These are phyloP conservation scores for Thraustochytrium striatum DNA, from an alignment of 352 stramenopile species.

Conservation along the genomic window DNA sequence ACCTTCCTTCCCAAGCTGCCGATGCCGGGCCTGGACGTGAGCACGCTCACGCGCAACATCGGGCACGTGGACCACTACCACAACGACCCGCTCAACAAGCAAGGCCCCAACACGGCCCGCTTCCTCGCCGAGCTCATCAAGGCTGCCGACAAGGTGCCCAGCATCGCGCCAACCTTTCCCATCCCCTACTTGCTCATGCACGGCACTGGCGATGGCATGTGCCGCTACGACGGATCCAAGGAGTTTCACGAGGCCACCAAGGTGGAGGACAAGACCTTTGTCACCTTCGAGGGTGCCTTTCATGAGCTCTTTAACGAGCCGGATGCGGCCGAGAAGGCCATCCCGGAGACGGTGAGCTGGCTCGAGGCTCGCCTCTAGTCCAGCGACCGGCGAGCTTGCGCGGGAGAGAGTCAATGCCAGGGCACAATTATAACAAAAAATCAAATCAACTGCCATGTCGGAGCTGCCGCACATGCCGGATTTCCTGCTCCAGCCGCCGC, in stretches of 20 bases:
- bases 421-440: neutral
- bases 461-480: neutral
- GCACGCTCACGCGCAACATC: constrained; percentile 36
- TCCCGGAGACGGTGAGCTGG: constrained; percentile 10
- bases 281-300: constrained; percentile 25
- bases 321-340: neutral
- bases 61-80: constrained; percentile 50
- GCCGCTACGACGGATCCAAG: neutral
- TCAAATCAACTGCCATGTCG: neutral
- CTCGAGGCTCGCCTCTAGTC: constrained; percentile 1
- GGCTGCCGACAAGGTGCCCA: neutral
- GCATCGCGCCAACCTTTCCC: neutral
- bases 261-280: constrained; percentile 45
- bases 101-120: constrained; percentile 22
- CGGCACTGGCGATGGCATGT: constrained; percentile 20
- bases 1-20: constrained; percentile 48
- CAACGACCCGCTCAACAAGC: constrained; percentile 45
- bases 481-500: neutral
- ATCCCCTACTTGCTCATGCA: constrained; percentile 43
- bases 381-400: neutral
- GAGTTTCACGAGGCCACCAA: constrained; percentile 17
- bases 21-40: constrained; percentile 21
- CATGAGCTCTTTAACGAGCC: constrained; percentile 49
- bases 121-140: constrained; percentile 41
- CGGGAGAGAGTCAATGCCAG: neutral